Evolutionary conservation across 2,329 filamentous ascomycete genomes (phyloP), one percentile per base, ranked within the genome.

Genomic region (Hortaea sp.): DNA sequence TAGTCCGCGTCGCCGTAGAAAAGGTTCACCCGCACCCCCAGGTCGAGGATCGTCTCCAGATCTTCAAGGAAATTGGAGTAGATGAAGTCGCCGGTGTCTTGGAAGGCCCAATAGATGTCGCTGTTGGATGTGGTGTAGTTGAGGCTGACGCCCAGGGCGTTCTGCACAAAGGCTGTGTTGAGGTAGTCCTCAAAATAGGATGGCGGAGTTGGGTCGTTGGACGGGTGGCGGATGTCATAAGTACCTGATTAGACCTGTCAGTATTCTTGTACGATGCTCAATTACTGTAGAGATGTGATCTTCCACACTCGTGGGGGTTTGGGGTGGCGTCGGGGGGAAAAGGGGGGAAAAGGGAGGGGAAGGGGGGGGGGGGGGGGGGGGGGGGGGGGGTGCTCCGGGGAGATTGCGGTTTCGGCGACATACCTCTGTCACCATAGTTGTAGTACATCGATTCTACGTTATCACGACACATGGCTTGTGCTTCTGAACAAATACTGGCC

Each of bases 171-270:
- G 7, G 72, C 70, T 39, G 75, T 72, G 58, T 84, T 84, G 44
- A 89, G 71, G 62, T 83, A 87, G 35, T 80, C 73, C 13, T 71
- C 54, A 60, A 82, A 84, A 44, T 76, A 78, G 32, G 64, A 66
- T 0, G 79, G 72, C 3, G 84, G 83, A 46, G 81, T 82, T 0
- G 82, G 77, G 56, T 84, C 69, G 5, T 68, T 47, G 42, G 56
- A 64, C 0, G 72, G 69, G 37, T 79, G 74, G 6, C 78, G 70
- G 46, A 84, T 76, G 49, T 84, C 80, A 56, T 83, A 83, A 6
- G 69, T 64, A 43, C 78, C 78, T 29, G 77, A 72, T 49, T 74
- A 75, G 12, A 62, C 12, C 42, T 27, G 38, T 9, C 20, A 41
- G 30, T 41, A 10, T 44, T 10, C 12, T 6, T 75, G 32, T 2